These are phyloP conservation scores for Pseudozyma tsukubaensis DNA, from an alignment of 1,284 basidiomycete genomes.

Conservation along the genomic window DNA sequence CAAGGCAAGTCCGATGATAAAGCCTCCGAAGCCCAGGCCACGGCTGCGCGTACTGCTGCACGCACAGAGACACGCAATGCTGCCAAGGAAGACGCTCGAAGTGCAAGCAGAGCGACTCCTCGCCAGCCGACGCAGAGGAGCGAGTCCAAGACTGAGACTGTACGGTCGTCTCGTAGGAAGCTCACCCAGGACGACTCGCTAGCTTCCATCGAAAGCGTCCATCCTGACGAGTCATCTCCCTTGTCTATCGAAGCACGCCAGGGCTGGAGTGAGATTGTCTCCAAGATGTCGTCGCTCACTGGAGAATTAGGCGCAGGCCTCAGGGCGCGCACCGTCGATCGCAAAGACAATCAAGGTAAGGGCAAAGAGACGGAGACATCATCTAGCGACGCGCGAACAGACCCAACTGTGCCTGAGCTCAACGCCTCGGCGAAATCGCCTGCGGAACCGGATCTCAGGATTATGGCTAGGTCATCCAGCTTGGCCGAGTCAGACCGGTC, in stretches of 20 bases:
- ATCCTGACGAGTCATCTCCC: slow-evolving; percentile 23
- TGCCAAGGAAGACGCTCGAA: background rate
- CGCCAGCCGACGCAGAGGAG: background rate
- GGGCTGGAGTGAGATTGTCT: slow-evolving; percentile 58
- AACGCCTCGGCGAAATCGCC: slow-evolving; percentile 10
- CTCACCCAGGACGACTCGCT: slow-evolving; percentile 23
- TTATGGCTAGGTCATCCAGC: slow-evolving; percentile 36
- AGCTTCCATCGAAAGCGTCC: slow-evolving; percentile 27
- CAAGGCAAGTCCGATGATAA: slow-evolving; percentile 38
- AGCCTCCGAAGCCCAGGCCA: slow-evolving; percentile 15
- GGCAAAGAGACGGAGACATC: no score
- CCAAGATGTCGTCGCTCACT: slow-evolving; percentile 39
- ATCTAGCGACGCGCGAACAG: background rate
- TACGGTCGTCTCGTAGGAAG: slow-evolving; percentile 15
- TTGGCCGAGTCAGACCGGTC: slow-evolving; percentile 34
- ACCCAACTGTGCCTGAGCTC: background rate
- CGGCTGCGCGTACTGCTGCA: background rate
- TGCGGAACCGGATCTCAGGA: slow-evolving; percentile 22
- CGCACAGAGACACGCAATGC: background rate
- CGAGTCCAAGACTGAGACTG: background rate
- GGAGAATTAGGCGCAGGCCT: slow-evolving; percentile 17
- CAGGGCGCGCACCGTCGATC: slow-evolving; percentile 23
- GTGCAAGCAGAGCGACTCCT: background rate
- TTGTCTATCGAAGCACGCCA: slow-evolving; percentile 52
- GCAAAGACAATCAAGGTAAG: background rate